Evolutionary conservation across 345 rosid genomes (phyloP).

Genomic region (Melastoma malabathricum): DNA sequence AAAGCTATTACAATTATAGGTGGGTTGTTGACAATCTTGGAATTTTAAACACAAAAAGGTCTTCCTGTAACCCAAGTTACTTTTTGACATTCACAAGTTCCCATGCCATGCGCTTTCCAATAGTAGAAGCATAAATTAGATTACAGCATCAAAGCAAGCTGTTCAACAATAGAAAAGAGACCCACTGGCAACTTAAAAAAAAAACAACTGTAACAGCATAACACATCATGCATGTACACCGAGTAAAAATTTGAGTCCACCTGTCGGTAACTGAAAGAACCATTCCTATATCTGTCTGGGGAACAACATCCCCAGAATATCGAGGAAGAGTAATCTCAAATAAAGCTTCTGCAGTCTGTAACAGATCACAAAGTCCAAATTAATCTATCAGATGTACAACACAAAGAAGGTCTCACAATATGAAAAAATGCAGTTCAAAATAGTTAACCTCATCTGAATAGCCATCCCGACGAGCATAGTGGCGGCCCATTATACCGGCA

Average conservation of each 20-base stretch:
- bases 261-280: slow-evolving; percentile 88
- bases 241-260: slow-evolving; percentile 23
- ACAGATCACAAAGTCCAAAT: neutral
- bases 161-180: neutral
- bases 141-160: no score
- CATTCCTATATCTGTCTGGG: slow-evolving; percentile 71
- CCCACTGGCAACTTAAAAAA: neutral
- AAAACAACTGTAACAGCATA: no score
- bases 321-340: slow-evolving; percentile 77
- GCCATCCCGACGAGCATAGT: slow-evolving; percentile 93
- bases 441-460: slow-evolving; percentile 58
- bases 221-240: neutral
- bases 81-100: no score
- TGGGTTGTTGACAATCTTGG: no score
- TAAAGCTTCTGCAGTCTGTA: slow-evolving; percentile 82
- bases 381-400: no score
- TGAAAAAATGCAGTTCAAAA: slow-evolving; percentile 1
- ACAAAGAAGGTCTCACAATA: no score
- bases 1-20: no score
- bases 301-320: slow-evolving; percentile 81
- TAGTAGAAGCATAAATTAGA: no score
- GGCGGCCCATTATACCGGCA: slow-evolving; percentile 91
- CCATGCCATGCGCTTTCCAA: no score
- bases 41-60: no score
- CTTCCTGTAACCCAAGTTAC: no score